Conservation (phyloP, 177 flowering plant genomes). For the Telopea speciosissima region DNA sequence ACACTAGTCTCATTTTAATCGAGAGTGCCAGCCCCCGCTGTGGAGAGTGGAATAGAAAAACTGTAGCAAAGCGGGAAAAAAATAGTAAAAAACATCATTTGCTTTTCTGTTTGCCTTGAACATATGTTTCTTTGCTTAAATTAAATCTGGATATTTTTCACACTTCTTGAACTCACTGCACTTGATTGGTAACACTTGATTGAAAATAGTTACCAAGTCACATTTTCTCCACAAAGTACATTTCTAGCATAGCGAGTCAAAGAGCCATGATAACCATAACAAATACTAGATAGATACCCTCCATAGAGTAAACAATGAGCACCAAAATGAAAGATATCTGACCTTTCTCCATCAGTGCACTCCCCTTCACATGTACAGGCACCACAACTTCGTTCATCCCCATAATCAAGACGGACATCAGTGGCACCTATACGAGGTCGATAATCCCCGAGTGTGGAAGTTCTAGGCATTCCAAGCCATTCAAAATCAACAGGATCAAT, state of each 20-base stretch:
- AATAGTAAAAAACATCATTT: no score
- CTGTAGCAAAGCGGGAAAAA: no score
- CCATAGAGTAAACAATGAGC: constrained; percentile 53
- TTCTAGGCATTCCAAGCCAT: constrained; percentile 22
- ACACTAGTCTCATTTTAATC: no score
- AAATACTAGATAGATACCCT: constrained; percentile 35
- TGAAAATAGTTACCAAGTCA: no score
- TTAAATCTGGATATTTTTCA: no score
- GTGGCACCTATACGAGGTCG: no score
- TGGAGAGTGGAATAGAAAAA: no score
- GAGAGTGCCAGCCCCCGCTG: no score
- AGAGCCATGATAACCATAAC: constrained; percentile 27
- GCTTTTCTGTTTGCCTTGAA: no score
- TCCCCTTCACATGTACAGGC: constrained; percentile 7
- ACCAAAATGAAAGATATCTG: constrained; percentile 30
- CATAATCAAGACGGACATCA: constrained; percentile 2
- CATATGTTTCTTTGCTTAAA: no score
- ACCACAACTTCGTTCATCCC: constrained; percentile 1
- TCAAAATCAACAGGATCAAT: constrained; percentile 41
- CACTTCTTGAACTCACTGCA: no score
- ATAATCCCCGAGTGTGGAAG: background rate
- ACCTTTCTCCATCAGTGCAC: constrained; percentile 13
- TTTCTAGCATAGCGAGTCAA: constrained; percentile 13
- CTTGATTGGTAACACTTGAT: no score
- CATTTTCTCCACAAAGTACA: constrained; percentile 1